phyloP scores from a whole-genome alignment of 2,329 filamentous ascomycete genomes.

The Blumeriella jaapii region DNA sequence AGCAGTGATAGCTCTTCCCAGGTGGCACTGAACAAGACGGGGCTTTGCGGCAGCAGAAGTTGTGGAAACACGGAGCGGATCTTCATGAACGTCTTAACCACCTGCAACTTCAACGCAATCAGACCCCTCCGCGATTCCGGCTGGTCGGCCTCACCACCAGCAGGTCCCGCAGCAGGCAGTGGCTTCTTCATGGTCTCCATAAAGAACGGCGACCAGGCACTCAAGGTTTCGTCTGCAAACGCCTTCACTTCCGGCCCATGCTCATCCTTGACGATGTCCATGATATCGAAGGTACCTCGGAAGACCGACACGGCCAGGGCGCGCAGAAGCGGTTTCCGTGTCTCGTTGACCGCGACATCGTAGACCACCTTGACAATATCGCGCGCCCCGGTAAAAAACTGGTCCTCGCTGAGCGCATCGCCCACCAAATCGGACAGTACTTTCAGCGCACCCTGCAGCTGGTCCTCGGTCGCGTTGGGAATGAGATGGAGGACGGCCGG shows the following conservation, averaged over 20 bases:
- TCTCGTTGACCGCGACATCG: conserved; percentile 66
- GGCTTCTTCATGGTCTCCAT: conserved; percentile 62
- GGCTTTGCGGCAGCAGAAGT: conserved; percentile 71
- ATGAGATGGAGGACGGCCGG: conserved; percentile 70
- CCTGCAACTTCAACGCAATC: conserved; percentile 81
- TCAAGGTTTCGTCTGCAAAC: conserved; percentile 79
- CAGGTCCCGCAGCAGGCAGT: conserved; percentile 51
- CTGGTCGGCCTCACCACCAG: conserved; percentile 37
- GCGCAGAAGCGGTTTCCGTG: conserved; percentile 62
- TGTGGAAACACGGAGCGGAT: conserved; percentile 75
- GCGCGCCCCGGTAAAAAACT: conserved; percentile 83
- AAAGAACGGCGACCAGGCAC: conserved; percentile 85
- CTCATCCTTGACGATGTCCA: conserved; percentile 94
- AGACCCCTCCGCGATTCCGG: conserved; percentile 67
- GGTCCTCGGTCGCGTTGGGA: conserved; percentile 60
- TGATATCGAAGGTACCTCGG: conserved; percentile 80
- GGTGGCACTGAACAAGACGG: conserved; percentile 70
- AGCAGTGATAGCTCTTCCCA: conserved; percentile 79
- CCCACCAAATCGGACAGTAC: conserved; percentile 86
- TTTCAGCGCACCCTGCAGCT: conserved; percentile 80
- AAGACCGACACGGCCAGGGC: conserved; percentile 86
- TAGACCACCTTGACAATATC: conserved; percentile 79
- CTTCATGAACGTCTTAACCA: conserved; percentile 88
- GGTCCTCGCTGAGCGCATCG: conserved; percentile 83
- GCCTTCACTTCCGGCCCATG: conserved; percentile 75